Percentiles rank a stretch among this genome's conserved stretches.
These are phyloP conservation scores for Talaromyces liani DNA, from an alignment of 495 filamentous ascomycete genomes.

Conservation along the genomic window DNA sequence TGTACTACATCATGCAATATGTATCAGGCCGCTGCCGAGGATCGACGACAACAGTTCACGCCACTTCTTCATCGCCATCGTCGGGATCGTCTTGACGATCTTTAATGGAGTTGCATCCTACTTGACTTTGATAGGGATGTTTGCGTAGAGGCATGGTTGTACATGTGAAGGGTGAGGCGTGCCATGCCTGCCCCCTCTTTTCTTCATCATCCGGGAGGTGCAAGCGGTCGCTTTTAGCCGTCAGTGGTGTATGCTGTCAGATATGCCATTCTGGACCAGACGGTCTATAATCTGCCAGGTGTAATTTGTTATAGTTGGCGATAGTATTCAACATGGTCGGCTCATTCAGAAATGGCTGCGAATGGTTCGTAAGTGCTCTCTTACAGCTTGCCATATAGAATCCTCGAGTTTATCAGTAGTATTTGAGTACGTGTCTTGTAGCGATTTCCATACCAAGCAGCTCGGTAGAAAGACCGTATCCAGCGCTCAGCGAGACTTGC, in stretches of 20 bases:
- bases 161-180: not conserved
- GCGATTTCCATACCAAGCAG: too few relatives aligned
- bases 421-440: too few relatives aligned
- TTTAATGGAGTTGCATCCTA: not conserved
- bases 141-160: not conserved
- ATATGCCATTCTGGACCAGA: not conserved
- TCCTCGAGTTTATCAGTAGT: not conserved
- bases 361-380: not conserved
- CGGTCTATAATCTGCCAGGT: not conserved
- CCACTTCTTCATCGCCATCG: not conserved
- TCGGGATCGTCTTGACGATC: not conserved
- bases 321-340: not conserved
- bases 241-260: not conserved
- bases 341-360: too few relatives aligned
- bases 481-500: too few relatives aligned
- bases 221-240: not conserved
- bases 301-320: not conserved
- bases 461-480: too few relatives aligned
- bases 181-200: not conserved
- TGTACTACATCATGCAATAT: not conserved
- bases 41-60: not conserved
- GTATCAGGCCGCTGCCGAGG: not conserved
- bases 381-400: not conserved
- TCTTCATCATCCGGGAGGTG: not conserved
- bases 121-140: not conserved